Evolutionary conservation across 108 stramenopile species (phyloP), one percentile per base, ranked within the genome.

Genomic region (Skeletonema grethae): DNA sequence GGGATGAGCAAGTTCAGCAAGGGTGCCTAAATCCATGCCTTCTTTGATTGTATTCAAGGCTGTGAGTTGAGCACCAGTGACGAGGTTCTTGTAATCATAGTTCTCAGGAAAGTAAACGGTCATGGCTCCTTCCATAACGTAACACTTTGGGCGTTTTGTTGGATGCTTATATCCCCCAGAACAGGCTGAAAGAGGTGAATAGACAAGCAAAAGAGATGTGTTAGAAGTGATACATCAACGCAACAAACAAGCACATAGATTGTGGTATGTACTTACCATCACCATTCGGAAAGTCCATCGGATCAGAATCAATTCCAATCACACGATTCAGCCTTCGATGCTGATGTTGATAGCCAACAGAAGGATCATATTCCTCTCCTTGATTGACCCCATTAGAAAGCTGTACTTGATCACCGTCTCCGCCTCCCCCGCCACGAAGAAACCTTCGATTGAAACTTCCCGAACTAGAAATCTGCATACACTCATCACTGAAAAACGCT

Each of bases 71-170:
- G 62, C 60, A 20, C 64, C 67, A 13, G 59, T 24, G 29, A 72
- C 13, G 6, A 72, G 34, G 9, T 61, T 69, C 53, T 53, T 50
- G 29, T 35, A 38, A 45, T 66, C 50, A 60, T 45, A 45, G 22
- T 63, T 72, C 30, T 66, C 67, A 7, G 71, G 78, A 43, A 79
- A 79, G 67, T 79, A 67, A 28, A 79, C 30, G 2, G 78, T 79
- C 7, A 79, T 13, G 46, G 67, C 67, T 3, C 78, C 78, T 56
- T 79, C 71, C 61, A 79, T 68, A 0, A 69, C 38, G 48, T 79
- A 61, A 53, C 78, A 79, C 39, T 67, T 57, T 13, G 35, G 34
- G 29, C 48, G n/a, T 25, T 57, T 29, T 18, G 61, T 16, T 13
- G 61, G 78, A 36, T 53, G 73, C 11, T 25, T 29, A 48, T 67